Evolutionary conservation across 2,329 filamentous ascomycete species (phyloP).

Genomic region (Stromatinia cepivora): DNA sequence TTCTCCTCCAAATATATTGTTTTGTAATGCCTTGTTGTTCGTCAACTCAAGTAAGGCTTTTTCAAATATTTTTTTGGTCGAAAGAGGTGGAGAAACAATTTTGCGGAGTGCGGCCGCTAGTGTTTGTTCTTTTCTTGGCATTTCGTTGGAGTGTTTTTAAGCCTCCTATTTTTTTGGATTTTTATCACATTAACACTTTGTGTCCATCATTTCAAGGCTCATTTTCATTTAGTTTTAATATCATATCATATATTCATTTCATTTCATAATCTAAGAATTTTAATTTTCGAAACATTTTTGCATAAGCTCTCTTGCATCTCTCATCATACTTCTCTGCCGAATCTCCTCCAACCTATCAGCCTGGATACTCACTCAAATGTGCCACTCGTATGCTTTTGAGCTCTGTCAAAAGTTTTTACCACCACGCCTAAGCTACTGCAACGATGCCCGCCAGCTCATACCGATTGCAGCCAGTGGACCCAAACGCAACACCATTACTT

Average conservation of each 20-base stretch:
- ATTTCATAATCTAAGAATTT: neutral
- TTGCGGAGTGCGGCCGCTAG: slow-evolving; percentile 17
- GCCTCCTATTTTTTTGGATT: neutral
- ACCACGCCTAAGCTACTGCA: neutral
- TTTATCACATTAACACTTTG: neutral
- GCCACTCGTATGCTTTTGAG: neutral
- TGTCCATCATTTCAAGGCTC: neutral
- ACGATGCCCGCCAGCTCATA: neutral
- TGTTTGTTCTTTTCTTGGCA: neutral
- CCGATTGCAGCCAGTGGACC: neutral
- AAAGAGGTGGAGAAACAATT: slow-evolving; percentile 14
- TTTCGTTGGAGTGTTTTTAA: neutral
- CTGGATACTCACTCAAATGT: neutral
- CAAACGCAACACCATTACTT: neutral
- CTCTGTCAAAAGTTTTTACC: neutral
- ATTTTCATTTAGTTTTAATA: neutral
- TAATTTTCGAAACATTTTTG: neutral
- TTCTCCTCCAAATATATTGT: neutral
- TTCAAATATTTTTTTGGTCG: neutral
- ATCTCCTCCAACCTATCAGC: neutral
- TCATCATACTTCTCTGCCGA: neutral
- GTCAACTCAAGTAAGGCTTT: neutral
- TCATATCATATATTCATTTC: neutral
- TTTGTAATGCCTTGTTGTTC: neutral
- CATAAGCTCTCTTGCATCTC: neutral